Evolutionary conservation across 768 basidiomycete species (phyloP), one percentile per base, ranked within the genome.

Genomic region (Russula virescens): DNA sequence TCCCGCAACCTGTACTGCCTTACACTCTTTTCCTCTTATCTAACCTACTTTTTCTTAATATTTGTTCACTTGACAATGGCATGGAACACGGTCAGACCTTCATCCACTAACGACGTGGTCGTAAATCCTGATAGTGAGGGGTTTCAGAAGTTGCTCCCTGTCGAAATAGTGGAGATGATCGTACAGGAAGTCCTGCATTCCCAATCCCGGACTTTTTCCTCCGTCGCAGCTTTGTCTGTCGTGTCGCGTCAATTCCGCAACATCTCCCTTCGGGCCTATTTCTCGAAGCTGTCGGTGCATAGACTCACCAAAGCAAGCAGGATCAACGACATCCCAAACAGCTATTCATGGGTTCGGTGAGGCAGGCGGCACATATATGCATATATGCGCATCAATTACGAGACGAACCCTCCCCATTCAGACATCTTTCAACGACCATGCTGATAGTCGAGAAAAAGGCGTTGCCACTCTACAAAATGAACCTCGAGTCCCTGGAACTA

Each of bases 251-350:
- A 64, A 45, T 68, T 71, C 31, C 73, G 73, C 23, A 60, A 70
- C 40, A 69, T 74, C 56, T 68, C 71, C 38, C 68, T 74, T 21
- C 58, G 71, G 35, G 63, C 62, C n/a, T 74, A 68, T 52, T 75
- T 71, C 55, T 63, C 53, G 3, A 25, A 38, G 9, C 61, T 75
- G 55, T 65, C n/a, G 26, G 45, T 49, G 65, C 68, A 26, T 61
- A 63, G 28, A 19, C 38, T 26, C 64, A 68, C 25, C 66, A 69
- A 68, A 31, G 42, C 14, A 55, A 60, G 42, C 35, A 52, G 57
- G 25, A 40, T 60, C 2, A 66, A 66, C 40, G 54, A 55, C 10
- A 71, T 73, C 18, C 63, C 61, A 2, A 68, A 70, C 5, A 55
- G 70, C 16, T 67, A 21, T 42, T 55, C 45, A 2, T 74, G 73